Evolutionary conservation across 345 rosid genomes (phyloP), one percentile per base, ranked within the genome.

Genomic region (Eucalyptus sp.): DNA sequence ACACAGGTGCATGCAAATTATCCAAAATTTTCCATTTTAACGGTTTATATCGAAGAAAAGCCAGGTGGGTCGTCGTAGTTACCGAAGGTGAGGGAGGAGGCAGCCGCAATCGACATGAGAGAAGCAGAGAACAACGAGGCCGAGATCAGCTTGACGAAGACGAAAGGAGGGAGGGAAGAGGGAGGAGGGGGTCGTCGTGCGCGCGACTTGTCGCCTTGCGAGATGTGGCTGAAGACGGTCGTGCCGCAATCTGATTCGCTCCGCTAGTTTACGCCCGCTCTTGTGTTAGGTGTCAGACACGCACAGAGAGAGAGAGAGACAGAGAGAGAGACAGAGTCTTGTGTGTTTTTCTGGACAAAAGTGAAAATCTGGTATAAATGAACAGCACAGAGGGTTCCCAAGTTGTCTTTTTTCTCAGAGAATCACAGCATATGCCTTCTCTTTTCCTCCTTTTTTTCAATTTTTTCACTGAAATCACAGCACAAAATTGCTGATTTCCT

Each of bases 71-170:
- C 84, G 87, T 85, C 68, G 88, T 24, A 50, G 86, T 88, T 95
- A 95, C 98, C 96, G 44, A 94, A 87, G 86, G 94, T 87, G 90
- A 94, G 92, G 60, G 97, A 91, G 91, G 97, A 91, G 93, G 95
- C 94, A 88, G 94, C 95, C 1, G 95, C 93, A 93, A 96, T 94
- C 97, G 95, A 94, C 98, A 97, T 97, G 90, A 91, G 90, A 91
- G 88, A 87, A 87, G 71, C 15, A 54, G 88, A 17, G 88, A 84
- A 31, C 41, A 84, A 31, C 41, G 79, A 24, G 37, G 31, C 56
- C 79, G 79, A 43, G 56, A 48, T 43, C 37, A 83, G 83, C 43
- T 20, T 20, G 48, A 6, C 83, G 48, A 29, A 41, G 76, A 46
- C 80, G 44, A 33, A 41, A 68, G 44, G 25, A 87, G 27, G 88